These are phyloP conservation scores for Leccinellum albellum DNA, from an alignment of 768 basidiomycete genomes.

Conservation along the genomic window DNA sequence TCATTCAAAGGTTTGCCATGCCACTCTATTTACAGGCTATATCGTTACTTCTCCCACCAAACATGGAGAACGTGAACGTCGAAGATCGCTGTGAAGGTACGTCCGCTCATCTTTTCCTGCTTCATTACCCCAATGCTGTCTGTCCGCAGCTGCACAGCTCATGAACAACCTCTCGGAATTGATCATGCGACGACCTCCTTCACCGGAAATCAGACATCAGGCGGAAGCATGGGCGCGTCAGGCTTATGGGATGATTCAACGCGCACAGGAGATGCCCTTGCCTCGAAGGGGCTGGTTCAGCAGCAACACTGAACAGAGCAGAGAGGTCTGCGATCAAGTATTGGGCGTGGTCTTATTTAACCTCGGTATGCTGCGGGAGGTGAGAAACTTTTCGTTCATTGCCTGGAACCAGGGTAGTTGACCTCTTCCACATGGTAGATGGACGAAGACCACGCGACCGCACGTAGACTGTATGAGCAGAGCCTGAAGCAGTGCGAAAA, in stretches of 20 bases:
- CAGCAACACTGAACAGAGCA: slow-evolving; percentile 21
- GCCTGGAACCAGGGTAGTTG: not conserved
- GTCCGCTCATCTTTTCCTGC: not conserved
- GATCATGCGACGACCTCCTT: slow-evolving; percentile 35
- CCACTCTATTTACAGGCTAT: slow-evolving; percentile 65
- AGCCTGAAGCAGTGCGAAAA: slow-evolving; percentile 31
- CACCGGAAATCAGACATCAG: slow-evolving; percentile 35
- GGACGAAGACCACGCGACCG: slow-evolving; percentile 27
- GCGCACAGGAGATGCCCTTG: slow-evolving; percentile 17
- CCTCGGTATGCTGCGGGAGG: slow-evolving; percentile 52
- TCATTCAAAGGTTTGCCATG: slow-evolving; percentile 49
- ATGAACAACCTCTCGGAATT: slow-evolving; percentile 48
- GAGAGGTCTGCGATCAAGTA: slow-evolving; percentile 49
- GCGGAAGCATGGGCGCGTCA: slow-evolving; percentile 64
- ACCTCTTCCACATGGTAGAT: slow-evolving; percentile 23
- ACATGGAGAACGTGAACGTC: slow-evolving; percentile 22
- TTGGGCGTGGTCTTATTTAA: slow-evolving; percentile 61
- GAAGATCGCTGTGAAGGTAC: slow-evolving; percentile 62
- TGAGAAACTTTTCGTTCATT: slow-evolving; percentile 2
- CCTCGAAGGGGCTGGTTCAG: slow-evolving; percentile 20
- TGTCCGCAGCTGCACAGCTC: slow-evolving; percentile 39
- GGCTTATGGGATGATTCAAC: slow-evolving; percentile 36
- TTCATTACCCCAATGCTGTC: not conserved
- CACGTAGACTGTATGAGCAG: slow-evolving; percentile 29
- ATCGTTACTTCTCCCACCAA: slow-evolving; percentile 51